phyloP scores from a whole-genome alignment of 2,329 filamentous ascomycete genomes.

The Cercospora brassicicola region DNA sequence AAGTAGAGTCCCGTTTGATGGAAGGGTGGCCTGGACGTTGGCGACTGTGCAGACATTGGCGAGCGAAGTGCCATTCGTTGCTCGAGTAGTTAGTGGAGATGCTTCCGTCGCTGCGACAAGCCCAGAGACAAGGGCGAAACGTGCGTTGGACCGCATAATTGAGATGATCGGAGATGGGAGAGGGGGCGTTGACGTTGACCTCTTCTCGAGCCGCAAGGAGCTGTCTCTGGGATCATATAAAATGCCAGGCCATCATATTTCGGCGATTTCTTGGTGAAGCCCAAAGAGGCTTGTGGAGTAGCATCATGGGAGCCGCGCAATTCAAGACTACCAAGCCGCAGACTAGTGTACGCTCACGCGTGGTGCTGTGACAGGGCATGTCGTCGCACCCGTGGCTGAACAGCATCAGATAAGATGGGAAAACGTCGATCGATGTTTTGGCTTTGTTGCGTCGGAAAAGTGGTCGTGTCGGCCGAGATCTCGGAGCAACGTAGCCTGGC shows the following conservation, averaged over 20 bases:
- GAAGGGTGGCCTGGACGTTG: slow-evolving; percentile 22
- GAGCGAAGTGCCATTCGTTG: slow-evolving; percentile 18
- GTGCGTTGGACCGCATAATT: background rate
- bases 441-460: background rate
- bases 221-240: background rate
- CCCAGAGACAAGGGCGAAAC: background rate
- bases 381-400: background rate
- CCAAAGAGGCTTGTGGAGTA: background rate
- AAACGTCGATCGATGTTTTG: background rate
- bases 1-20: slow-evolving; percentile 21
- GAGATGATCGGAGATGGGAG: background rate
- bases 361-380: background rate
- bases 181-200: background rate
- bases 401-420: background rate
- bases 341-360: background rate
- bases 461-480: background rate
- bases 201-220: background rate
- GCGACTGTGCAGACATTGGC: slow-evolving; percentile 25
- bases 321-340: background rate
- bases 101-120: background rate
- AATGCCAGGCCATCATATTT: background rate
- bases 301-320: background rate
- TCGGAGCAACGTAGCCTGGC: background rate
- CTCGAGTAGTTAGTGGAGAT: background rate
- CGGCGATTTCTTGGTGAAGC: background rate